These are phyloP conservation scores for Zygoascus bituminiphila DNA, from an alignment of 805 yeast species.

Conservation along the genomic window DNA sequence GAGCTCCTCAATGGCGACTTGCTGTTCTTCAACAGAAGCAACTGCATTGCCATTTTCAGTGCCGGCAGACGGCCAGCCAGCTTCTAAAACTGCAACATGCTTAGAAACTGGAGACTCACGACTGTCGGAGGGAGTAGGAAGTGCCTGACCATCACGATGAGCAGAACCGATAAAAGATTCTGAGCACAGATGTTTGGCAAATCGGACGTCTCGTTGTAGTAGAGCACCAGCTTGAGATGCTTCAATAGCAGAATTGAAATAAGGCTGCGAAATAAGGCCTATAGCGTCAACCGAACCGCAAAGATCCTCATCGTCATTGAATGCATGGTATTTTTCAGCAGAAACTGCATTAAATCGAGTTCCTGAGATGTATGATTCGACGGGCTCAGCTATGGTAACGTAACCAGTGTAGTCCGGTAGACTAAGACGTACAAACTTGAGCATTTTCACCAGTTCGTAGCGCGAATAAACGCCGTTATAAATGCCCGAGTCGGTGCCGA, in stretches of 20 bases:
- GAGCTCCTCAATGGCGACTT: slow-evolving; percentile 55
- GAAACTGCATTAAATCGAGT: slow-evolving; percentile 17
- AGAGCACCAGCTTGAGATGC: slow-evolving; percentile 60
- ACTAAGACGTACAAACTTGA: slow-evolving; percentile 12
- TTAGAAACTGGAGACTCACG: not conserved
- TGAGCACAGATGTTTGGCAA: slow-evolving; percentile 46
- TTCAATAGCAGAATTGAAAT: slow-evolving; percentile 50
- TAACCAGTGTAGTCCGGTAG: slow-evolving; percentile 33
- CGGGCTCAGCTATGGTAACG: slow-evolving; percentile 77
- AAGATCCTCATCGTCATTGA: slow-evolving; percentile 44
- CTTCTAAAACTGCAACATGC: slow-evolving; percentile 59
- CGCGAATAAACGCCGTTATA: slow-evolving; percentile 13
- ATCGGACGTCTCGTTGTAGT: slow-evolving; percentile 47
- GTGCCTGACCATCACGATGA: slow-evolving; percentile 2
- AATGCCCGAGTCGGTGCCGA: slow-evolving; percentile 18
- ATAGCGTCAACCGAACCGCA: slow-evolving; percentile 74
- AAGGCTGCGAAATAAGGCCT: slow-evolving; percentile 69
- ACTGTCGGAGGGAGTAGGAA: not conserved
- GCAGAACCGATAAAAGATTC: slow-evolving; percentile 24
- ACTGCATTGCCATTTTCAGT: slow-evolving; percentile 59
- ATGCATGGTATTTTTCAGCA: slow-evolving; percentile 8
- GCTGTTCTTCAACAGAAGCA: slow-evolving; percentile 62
- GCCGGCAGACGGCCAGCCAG: slow-evolving; percentile 88
- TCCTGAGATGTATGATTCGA: slow-evolving; percentile 43
- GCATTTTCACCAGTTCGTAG: slow-evolving; percentile 16